Evolutionary conservation across 139 green algal genomes (phyloP).

Genomic region (Chlorella ohadii): DNA sequence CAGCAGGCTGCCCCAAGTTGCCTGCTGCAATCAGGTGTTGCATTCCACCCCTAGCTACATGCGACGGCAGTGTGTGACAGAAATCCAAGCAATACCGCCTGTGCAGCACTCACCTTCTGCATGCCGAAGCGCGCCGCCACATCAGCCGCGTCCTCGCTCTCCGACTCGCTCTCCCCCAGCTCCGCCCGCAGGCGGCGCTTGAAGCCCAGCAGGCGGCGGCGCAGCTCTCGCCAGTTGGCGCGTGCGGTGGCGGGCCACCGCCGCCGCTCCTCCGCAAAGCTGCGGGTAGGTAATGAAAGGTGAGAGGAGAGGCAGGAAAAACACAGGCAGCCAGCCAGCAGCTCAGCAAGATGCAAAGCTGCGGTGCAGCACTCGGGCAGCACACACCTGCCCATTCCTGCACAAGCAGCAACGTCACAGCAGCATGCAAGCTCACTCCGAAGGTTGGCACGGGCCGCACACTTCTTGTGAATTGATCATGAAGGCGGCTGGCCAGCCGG

Average conservation of each 20-base stretch:
- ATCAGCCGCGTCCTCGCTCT: neutral
- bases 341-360: neutral
- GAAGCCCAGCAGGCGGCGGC: neutral
- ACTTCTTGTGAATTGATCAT: neutral
- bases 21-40: no score
- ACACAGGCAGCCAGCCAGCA: neutral
- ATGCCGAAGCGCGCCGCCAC: neutral
- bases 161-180: neutral
- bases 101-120: slow-evolving; percentile 6
- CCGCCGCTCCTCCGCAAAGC: neutral
- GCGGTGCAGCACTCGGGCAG: neutral
- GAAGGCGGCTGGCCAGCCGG: neutral
- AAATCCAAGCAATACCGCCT: no score
- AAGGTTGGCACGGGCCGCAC: neutral
- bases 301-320: neutral
- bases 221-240: neutral
- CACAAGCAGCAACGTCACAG: no score
- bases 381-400: no score
- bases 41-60: no score
- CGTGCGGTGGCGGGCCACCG: neutral
- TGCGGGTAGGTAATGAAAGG: neutral
- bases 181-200: neutral
- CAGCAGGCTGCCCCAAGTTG: no score
- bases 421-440: neutral
- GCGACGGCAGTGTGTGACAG: no score